Base-by-base conservation (phyloP, 108 stramenopile genomes). In the Nitzschia palea region DNA sequence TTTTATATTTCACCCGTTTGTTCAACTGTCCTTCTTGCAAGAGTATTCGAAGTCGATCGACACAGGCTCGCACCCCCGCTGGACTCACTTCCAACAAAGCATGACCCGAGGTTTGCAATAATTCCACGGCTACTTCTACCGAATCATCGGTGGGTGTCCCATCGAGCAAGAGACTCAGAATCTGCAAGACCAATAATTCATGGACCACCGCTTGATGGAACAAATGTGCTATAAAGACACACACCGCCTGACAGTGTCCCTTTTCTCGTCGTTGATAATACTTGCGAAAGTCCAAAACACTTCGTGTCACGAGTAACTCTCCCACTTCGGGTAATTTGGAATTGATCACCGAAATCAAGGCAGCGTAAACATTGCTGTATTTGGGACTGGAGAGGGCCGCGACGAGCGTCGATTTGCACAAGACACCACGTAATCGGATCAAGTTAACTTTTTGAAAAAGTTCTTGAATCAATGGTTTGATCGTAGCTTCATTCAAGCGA, bases 301-400 rank as follows among this genome's bases (percentile, higher is more conserved):
- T 68, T 5, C 98, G 83, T 31, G 83, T 80, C 4, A 98, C 64
- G 23, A 97, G 33, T 18, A 99, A 78, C 68, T 99, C 98, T 25
- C 99, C 99, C 47, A 89, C 91, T 70, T 98, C 96, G 3, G 99
- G 99, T 23, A 99, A 76, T 71, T 97, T 97, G 22, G 96, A 95
- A 74, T 98, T 98, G 40, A 99, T 60, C 18, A 99, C 99, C 22
- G 97, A 86, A 32, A 97, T 77, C 30, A 98, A 52, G 10, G 97
- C 91, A 3, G 97, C 97, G 56, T 97, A 99, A 26, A 90, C 88
- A 61, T 76, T 67, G 18, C 86, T 59, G 64, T 87, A 90, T 8
- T 78, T 76, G 0, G 97, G 95, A 34, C 94, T 92, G 3, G 90
- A 90, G 17, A 89, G 60, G 56, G 95, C 90, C n/a, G 98, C 97